Percentiles rank a stretch among this genome's conserved stretches.
These are phyloP conservation scores for Hypomyces rosellus DNA, from an alignment of 2,329 filamentous ascomycete genomes.

Conservation along the genomic window DNA sequence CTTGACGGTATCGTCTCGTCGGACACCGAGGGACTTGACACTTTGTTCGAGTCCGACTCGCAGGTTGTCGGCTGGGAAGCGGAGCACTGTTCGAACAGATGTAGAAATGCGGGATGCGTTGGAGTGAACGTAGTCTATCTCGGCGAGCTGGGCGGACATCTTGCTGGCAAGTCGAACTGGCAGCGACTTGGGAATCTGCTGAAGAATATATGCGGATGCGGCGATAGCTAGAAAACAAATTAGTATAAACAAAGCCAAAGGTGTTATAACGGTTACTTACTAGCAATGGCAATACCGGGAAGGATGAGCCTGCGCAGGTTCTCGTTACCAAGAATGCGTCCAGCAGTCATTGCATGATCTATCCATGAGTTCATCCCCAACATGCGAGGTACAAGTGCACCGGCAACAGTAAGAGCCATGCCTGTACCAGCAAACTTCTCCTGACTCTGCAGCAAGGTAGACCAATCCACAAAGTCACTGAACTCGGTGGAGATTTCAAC, in stretches of 20 bases:
- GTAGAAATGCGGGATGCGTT: conserved; percentile 80
- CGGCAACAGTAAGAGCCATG: conserved; percentile 87
- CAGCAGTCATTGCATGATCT: conserved; percentile 75
- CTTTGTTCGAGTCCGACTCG: conserved; percentile 76
- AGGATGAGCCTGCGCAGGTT: conserved; percentile 76
- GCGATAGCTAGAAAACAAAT: conserved; percentile 52
- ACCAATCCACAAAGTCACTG: conserved; percentile 88
- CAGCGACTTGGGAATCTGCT: conserved; percentile 82
- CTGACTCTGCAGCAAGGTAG: conserved; percentile 75
- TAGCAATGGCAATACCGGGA: conserved; percentile 70
- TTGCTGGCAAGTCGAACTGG: conserved; percentile 80
- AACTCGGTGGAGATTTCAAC: conserved; percentile 84
- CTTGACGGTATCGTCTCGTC: conserved; percentile 78
- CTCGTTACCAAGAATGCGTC: conserved; percentile 72
- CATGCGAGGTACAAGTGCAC: conserved; percentile 74
- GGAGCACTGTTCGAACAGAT: conserved; percentile 83
- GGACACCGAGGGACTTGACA: conserved; percentile 72
- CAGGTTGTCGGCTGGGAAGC: conserved; percentile 79
- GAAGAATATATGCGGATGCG: conserved; percentile 72
- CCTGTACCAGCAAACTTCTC: conserved; percentile 93
- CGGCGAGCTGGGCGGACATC: conserved; percentile 70
- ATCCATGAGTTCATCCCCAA: conserved; percentile 84
- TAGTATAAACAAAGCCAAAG: conserved; percentile 3
- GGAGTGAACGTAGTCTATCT: conserved; percentile 86
- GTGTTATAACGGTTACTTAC: conserved; percentile 46